Evolutionary conservation across 2,329 filamentous ascomycete species (phyloP), one percentile per base, ranked within the genome.

Genomic region (Paraphaeosphaeria minitans): DNA sequence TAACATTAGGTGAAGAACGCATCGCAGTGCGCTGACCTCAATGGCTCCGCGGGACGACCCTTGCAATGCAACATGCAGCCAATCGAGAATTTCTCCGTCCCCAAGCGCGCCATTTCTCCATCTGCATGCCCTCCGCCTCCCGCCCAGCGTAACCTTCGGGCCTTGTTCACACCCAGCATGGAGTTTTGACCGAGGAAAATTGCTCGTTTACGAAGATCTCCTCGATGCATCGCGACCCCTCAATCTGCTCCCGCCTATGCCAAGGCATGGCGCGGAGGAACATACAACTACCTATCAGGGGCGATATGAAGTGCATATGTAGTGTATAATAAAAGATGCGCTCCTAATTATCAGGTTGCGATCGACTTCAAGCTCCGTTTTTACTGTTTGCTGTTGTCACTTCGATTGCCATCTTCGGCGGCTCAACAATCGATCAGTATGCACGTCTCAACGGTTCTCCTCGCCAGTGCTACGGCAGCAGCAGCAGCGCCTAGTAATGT

Each of bases 401-500:
- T 31, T 42, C n/a, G 19, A 7, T n/a, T n/a, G n/a, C n/a, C 16
- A 29, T 13, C 10, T 48, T 31, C 9, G 16, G n/a, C n/a, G n/a
- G n/a, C n/a, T n/a, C n/a, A n/a, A n/a, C n/a, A n/a, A n/a, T 27
- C 33, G 6, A 53, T 53, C 51, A 37, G 13, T 19, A 53, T 53
- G 51, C 51, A 41, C 22, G 41, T 53, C n/a, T 53, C 51, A 16
- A 53, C 41, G 2, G 27, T 53, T 16, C 58, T 73, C 24, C 65
- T 70, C 21, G 60, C 66, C 19, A 57, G 61, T 57, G 59, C 67
- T 27, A 54, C 65, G 45, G 66, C 65, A 24, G 58, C 64, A 1
- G 48, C 69, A n/a, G 68, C 72, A 14, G 69, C 69, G 10, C 59
- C 66, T 19, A 68, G 66, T 19, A 68, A 59, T 53, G 48, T 63